Evolutionary conservation across 2,329 filamentous ascomycete species (phyloP).

Genomic region (Penicillium sp.): DNA sequence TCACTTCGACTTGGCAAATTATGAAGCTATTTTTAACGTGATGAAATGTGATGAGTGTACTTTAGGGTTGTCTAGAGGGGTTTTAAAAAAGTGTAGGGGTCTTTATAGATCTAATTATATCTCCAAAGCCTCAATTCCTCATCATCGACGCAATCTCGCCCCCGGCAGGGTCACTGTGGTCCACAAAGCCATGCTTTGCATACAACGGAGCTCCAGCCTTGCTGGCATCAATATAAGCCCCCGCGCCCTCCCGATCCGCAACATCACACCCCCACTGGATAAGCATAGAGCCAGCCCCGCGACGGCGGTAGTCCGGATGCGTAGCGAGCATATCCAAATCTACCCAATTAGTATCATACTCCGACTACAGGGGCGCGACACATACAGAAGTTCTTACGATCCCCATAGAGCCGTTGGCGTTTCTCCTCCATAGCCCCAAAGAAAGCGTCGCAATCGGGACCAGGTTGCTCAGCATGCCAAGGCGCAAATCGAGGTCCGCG

Average conservation of each 20-base stretch:
- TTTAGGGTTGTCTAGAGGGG: background rate
- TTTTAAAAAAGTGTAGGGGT: no score
- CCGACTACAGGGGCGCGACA: background rate
- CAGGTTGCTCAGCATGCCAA: constrained; percentile 27
- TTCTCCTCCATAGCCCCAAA: constrained; percentile 23
- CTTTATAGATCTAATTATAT: background rate
- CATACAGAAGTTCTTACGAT: constrained; percentile 31
- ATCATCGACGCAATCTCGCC: constrained; percentile 13
- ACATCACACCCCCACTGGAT: constrained; percentile 43
- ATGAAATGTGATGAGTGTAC: constrained; percentile 1
- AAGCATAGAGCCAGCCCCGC: constrained; percentile 45
- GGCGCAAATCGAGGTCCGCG: constrained; percentile 31
- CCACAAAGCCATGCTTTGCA: constrained; percentile 43
- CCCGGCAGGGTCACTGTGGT: constrained; percentile 18
- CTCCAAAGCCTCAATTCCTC: background rate
- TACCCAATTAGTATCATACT: constrained; percentile 12
- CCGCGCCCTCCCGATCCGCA: constrained; percentile 35
- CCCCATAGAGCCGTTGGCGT: constrained; percentile 26
- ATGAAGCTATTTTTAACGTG: constrained; percentile 2
- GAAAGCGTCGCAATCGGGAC: constrained; percentile 17
- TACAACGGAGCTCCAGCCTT: constrained; percentile 41
- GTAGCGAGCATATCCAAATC: constrained; percentile 44
- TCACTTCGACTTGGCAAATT: background rate
- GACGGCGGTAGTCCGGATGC: constrained; percentile 45
- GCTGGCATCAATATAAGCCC: constrained; percentile 44